Evolutionary conservation across 2,329 filamentous ascomycete genomes (phyloP).

Genomic region (Cercospora nicotianae): DNA sequence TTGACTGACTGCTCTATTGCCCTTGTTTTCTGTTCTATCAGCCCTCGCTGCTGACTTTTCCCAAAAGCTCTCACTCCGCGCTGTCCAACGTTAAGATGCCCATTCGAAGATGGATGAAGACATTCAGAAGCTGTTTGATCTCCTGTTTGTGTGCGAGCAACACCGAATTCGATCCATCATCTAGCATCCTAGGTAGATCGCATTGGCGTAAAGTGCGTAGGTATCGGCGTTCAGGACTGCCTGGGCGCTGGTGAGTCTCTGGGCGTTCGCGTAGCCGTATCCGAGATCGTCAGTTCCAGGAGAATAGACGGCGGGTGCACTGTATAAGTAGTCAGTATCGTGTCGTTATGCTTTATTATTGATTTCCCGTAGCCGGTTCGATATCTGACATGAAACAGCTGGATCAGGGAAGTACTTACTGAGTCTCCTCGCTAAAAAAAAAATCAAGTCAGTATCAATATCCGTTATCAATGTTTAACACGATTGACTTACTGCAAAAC

Average conservation of each 20-base stretch:
- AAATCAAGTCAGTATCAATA: not conserved
- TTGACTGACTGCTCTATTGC: not conserved
- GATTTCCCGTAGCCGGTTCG: not conserved
- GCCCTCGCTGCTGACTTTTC: not conserved
- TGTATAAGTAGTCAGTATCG: not conserved
- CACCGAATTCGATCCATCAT: not conserved
- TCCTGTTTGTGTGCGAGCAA: not conserved
- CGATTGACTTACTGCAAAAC: slow-evolving; percentile 51
- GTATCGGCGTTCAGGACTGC: slow-evolving; percentile 65
- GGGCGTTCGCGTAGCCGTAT: slow-evolving; percentile 57
- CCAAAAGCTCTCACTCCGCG: not conserved
- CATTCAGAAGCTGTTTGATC: not conserved
- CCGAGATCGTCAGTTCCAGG: slow-evolving; percentile 59
- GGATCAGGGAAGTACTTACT: slow-evolving; percentile 37
- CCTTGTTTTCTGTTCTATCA: not conserved
- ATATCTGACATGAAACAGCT: not conserved
- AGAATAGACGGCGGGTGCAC: slow-evolving; percentile 44
- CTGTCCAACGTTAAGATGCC: not conserved
- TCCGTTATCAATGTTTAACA: not conserved
- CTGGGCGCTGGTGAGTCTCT: slow-evolving; percentile 48
- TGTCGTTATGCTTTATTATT: not conserved
- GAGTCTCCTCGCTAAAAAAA: slow-evolving; percentile 55
- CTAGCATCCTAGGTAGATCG: slow-evolving; percentile 7
- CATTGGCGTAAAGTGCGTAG: slow-evolving; percentile 54
- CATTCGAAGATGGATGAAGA: not conserved